Evolutionary conservation across 2,329 filamentous ascomycete genomes (phyloP).

Genomic region (Exophiala viscosa): DNA sequence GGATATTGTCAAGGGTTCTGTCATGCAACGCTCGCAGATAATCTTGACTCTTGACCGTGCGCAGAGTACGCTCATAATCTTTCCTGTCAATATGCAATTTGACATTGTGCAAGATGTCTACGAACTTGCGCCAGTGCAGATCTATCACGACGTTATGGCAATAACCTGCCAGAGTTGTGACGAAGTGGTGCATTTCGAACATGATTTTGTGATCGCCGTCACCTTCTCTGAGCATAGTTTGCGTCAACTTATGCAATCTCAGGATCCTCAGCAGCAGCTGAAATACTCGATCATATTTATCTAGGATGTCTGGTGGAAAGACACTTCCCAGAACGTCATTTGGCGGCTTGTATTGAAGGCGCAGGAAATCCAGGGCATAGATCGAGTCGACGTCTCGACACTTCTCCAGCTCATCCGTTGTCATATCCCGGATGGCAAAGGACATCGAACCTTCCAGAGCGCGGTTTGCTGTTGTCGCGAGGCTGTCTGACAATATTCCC

Average conservation of each 20-base stretch:
- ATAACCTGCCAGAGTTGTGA: constrained; percentile 68
- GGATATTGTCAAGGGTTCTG: constrained; percentile 68
- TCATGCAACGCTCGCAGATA: constrained; percentile 68
- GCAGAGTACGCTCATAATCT: constrained; percentile 45
- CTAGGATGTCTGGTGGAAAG: constrained; percentile 65
- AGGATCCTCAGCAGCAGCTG: constrained; percentile 71
- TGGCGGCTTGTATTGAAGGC: constrained; percentile 77
- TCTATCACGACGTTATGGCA: constrained; percentile 75
- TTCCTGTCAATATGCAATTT: constrained; percentile 54
- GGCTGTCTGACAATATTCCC: constrained; percentile 76
- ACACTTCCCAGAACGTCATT: constrained; percentile 63
- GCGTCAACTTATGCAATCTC: constrained; percentile 71
- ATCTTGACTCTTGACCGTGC: constrained; percentile 59
- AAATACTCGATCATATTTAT: constrained; percentile 84
- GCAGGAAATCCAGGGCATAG: constrained; percentile 88
- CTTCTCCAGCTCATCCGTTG: constrained; percentile 71
- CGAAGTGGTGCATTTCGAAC: constrained; percentile 75
- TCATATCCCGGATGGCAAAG: constrained; percentile 80
- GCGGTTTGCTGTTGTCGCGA: constrained; percentile 32
- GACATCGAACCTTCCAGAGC: constrained; percentile 22
- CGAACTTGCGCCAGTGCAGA: constrained; percentile 69
- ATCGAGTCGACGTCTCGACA: constrained; percentile 80
- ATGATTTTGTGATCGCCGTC: constrained; percentile 58
- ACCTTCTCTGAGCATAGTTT: constrained; percentile 26
- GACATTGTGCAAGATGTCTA: constrained; percentile 60